Evolutionary conservation across 495 filamentous ascomycete genomes (phyloP).

Genomic region (Penicillium crystallinum): DNA sequence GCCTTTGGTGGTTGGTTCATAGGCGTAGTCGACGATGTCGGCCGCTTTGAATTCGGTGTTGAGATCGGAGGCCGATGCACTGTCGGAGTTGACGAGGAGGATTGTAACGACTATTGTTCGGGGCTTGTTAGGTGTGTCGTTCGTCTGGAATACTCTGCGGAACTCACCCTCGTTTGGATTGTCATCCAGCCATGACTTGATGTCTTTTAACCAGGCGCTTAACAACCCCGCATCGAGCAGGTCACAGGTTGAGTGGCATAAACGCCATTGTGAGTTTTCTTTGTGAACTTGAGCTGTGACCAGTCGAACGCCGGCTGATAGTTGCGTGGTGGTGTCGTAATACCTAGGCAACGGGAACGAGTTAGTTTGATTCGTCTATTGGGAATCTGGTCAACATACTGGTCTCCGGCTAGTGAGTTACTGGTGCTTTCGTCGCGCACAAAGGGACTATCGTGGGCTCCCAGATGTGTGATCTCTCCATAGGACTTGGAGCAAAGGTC

Average conservation of each 20-base stretch:
- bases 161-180: constrained; percentile 59
- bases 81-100: constrained; percentile 67
- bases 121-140: background rate
- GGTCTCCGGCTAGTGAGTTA: constrained; percentile 58
- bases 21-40: constrained; percentile 58
- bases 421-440: constrained; percentile 45
- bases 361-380: background rate
- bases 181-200: constrained; percentile 62
- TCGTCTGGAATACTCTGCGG: background rate
- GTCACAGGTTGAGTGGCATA: constrained; percentile 63
- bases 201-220: constrained; percentile 53
- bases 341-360: constrained; percentile 35
- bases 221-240: constrained; percentile 64
- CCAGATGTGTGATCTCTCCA: constrained; percentile 58
- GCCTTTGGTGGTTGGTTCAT: constrained; percentile 44
- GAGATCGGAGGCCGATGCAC: constrained; percentile 49
- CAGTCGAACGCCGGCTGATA: constrained; percentile 65
- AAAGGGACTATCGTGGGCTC: constrained; percentile 61
- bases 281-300: constrained; percentile 69
- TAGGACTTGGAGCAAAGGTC: constrained; percentile 54
- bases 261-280: constrained; percentile 47
- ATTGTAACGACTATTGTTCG: constrained; percentile 57
- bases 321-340: constrained; percentile 65
- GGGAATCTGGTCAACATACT: constrained; percentile 35
- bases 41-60: constrained; percentile 51